Evolutionary conservation across 495 filamentous ascomycete genomes (phyloP).

Genomic region (Penicillium bovifimosum): DNA sequence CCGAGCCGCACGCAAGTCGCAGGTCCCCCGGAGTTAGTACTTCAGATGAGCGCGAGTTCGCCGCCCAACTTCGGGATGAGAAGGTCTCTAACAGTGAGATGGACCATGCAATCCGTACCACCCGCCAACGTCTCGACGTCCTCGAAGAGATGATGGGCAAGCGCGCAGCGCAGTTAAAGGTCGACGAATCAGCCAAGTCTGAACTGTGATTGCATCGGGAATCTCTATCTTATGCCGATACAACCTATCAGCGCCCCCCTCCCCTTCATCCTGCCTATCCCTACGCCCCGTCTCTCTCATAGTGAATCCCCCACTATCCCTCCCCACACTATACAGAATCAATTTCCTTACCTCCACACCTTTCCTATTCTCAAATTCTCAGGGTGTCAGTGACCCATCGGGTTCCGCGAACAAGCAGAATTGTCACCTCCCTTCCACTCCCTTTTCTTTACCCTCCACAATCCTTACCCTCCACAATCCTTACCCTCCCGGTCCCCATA

Average conservation of each 20-base stretch:
- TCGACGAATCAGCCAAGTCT: conserved; percentile 10
- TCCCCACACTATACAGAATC: not conserved
- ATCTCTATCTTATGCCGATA: not conserved
- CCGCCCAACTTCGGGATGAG: conserved; percentile 54
- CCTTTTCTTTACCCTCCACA: too few relatives aligned
- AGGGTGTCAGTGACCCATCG: not conserved
- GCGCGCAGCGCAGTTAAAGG: conserved; percentile 34
- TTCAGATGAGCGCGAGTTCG: conserved; percentile 31
- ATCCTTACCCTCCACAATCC: conserved; percentile 10
- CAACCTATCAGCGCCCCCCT: not conserved
- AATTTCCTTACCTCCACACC: not conserved
- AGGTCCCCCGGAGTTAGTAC: conserved; percentile 17
- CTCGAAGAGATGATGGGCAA: conserved; percentile 67
- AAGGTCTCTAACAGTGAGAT: conserved; percentile 77
- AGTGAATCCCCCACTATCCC: not conserved
- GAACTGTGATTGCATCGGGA: conserved; percentile 12
- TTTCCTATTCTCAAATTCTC: not conserved
- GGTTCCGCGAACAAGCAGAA: not conserved
- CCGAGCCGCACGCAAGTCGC: conserved; percentile 22
- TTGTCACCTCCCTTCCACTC: not conserved
- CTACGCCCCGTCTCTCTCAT: not conserved
- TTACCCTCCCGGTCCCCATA: not conserved
- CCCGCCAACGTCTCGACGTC: conserved; percentile 71
- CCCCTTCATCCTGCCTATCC: not conserved
- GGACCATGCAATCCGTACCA: conserved; percentile 76